These are phyloP conservation scores for Trypanosomatidae sp. DNA, from an alignment of 208 protist genomes.

Conservation along the genomic window DNA sequence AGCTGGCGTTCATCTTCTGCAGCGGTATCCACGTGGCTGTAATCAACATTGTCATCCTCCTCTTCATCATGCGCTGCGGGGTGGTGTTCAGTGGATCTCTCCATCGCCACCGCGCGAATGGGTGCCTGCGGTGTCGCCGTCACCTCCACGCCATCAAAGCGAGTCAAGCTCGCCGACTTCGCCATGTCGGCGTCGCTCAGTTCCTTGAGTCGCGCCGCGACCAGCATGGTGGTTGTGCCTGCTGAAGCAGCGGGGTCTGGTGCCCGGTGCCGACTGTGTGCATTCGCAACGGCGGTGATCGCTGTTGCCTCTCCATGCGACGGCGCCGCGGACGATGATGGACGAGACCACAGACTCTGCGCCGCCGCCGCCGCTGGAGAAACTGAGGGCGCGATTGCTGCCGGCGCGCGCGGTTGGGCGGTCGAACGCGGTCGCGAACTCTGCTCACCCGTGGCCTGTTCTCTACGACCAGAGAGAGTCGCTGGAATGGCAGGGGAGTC, in stretches of 20 bases:
- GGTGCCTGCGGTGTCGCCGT: not conserved
- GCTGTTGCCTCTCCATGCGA: too few relatives aligned
- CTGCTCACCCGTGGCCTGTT: not conserved
- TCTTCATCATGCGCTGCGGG: not conserved
- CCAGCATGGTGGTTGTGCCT: not conserved
- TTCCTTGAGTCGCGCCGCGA: not conserved
- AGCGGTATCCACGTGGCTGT: not conserved
- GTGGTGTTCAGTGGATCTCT: not conserved
- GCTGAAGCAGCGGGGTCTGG: not conserved
- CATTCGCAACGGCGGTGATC: too few relatives aligned
- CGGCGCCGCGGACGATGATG: too few relatives aligned
- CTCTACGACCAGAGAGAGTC: not conserved
- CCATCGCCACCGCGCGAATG: not conserved
- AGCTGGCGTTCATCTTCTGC: not conserved
- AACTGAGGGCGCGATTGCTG: not conserved
- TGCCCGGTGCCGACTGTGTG: not conserved
- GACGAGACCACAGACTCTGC: too few relatives aligned
- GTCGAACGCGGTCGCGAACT: not conserved
- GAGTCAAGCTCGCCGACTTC: not conserved
- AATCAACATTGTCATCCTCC: not conserved
- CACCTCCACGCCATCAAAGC: not conserved
- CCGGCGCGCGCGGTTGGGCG: not conserved
- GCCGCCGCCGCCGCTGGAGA: not conserved
- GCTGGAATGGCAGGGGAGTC: not conserved
- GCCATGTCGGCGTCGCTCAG: not conserved